Evolutionary conservation across 2,329 filamentous ascomycete species (phyloP).

Genomic region (Fusarium liriodendri): DNA sequence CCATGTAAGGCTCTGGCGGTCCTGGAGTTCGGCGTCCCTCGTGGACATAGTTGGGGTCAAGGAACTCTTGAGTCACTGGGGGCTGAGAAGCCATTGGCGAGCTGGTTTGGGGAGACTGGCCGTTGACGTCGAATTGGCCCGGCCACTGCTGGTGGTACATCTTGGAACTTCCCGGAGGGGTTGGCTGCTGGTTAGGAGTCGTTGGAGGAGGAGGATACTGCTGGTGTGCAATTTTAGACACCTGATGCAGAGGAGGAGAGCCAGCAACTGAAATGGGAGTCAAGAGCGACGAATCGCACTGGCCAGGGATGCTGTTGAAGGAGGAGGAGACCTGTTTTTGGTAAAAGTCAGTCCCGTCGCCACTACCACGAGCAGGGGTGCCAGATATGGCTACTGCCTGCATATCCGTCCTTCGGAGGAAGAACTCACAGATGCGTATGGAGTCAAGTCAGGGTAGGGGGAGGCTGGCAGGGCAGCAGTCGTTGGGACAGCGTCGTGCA

Average conservation of each 20-base stretch:
- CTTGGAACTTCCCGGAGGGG: slow-evolving; percentile 59
- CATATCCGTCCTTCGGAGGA: neutral
- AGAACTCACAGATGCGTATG: slow-evolving; percentile 49
- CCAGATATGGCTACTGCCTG: neutral
- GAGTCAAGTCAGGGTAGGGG: slow-evolving; percentile 45
- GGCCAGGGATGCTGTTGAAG: slow-evolving; percentile 47
- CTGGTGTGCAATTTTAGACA: slow-evolving; percentile 54
- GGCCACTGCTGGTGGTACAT: slow-evolving; percentile 57
- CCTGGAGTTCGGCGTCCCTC: slow-evolving; percentile 53
- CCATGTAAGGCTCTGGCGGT: slow-evolving; percentile 52
- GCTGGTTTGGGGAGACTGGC: slow-evolving; percentile 54
- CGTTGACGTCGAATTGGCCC: slow-evolving; percentile 54
- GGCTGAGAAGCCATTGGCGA: slow-evolving; percentile 59
- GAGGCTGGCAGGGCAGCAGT: slow-evolving; percentile 35
- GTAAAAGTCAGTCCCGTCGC: slow-evolving; percentile 11
- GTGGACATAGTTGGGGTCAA: slow-evolving; percentile 51
- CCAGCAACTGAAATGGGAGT: slow-evolving; percentile 63
- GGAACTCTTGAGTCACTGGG: slow-evolving; percentile 48
- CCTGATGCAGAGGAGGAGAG: slow-evolving; percentile 61
- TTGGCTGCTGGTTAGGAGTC: slow-evolving; percentile 56
- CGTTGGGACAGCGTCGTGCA: slow-evolving; percentile 42
- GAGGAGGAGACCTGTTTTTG: slow-evolving; percentile 40
- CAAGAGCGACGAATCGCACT: slow-evolving; percentile 58
- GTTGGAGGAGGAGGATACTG: slow-evolving; percentile 54
- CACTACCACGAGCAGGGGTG: neutral